A percentile compares a stretch with the other conserved stretches of the same genome.
Conservation (phyloP, 2,329 filamentous ascomycete genomes). For the Chrysosphaeria jannelii region DNA sequence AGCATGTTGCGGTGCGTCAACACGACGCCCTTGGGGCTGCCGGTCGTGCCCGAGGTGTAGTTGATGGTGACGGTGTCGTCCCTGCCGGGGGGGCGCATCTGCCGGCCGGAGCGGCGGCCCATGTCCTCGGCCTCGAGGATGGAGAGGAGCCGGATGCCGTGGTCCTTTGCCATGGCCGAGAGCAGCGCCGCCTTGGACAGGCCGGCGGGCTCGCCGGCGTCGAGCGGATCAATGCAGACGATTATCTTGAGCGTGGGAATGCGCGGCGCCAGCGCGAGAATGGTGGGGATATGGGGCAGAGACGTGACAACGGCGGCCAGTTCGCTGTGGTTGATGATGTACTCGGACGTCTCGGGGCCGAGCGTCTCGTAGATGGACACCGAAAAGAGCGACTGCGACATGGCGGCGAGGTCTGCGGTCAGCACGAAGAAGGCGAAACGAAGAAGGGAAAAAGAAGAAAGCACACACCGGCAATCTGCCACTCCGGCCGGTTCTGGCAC, state of each 20-base stretch:
- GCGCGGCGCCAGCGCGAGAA: constrained; percentile 51
- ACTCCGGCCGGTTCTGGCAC: constrained; percentile 69
- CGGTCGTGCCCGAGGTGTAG: constrained; percentile 69
- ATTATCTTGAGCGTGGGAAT: constrained; percentile 65
- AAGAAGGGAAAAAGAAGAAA: neutral
- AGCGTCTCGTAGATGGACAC: constrained; percentile 94
- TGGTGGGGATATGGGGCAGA: constrained; percentile 47
- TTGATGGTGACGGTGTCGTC: constrained; percentile 71
- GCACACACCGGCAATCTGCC: constrained; percentile 44
- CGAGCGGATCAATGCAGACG: constrained; percentile 57
- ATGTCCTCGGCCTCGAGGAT: constrained; percentile 57
- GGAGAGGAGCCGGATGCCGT: constrained; percentile 51
- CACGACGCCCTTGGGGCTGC: constrained; percentile 55
- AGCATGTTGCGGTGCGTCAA: constrained; percentile 60
- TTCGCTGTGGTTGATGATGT: constrained; percentile 75
- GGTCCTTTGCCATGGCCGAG: constrained; percentile 39
- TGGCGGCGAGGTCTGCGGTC: constrained; percentile 45
- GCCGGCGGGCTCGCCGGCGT: constrained; percentile 45
- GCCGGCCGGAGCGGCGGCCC: constrained; percentile 36
- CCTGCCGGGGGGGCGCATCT: constrained; percentile 38
- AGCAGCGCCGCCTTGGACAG: constrained; percentile 56
- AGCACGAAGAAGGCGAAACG: neutral
- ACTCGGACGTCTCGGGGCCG: constrained; percentile 71
- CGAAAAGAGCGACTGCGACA: constrained; percentile 64
- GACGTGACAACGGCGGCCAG: constrained; percentile 49